phyloP scores from a whole-genome alignment of 495 filamentous ascomycete genomes.

The Aspergillus sclerotioniger region DNA sequence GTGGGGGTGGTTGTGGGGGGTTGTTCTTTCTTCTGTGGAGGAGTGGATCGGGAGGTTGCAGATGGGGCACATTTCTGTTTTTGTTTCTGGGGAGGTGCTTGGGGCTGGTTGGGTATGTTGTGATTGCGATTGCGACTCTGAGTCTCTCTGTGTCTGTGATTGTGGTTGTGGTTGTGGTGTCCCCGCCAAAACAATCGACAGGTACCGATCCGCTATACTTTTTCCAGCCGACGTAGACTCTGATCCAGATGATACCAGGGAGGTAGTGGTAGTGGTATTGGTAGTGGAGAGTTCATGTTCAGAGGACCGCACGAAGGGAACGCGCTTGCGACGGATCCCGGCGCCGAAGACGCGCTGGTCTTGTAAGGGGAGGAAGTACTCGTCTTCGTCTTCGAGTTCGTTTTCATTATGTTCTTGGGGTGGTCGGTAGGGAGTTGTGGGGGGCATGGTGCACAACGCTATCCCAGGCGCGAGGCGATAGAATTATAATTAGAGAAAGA shows the following conservation, averaged over 20 bases:
- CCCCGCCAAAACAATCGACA: conserved; percentile 65
- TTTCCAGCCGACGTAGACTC: conserved; percentile 22
- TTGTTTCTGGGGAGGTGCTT: background rate
- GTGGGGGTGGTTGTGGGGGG: conserved; percentile 43
- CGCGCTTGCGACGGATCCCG: conserved; percentile 70
- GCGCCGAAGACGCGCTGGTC: conserved; percentile 76
- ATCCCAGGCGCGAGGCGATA: background rate
- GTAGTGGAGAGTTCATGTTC: conserved; percentile 45
- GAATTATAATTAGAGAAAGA: background rate
- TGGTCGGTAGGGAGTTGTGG: conserved; percentile 6
- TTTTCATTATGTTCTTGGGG: no score
- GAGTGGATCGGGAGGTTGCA: conserved; percentile 55
- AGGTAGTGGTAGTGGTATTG: conserved; percentile 20
- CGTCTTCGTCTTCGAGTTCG: conserved; percentile 44
- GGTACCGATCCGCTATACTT: conserved; percentile 65
- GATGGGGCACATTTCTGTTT: conserved; percentile 47
- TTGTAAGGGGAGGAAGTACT: conserved; percentile 66
- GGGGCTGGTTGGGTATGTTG: background rate
- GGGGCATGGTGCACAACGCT: conserved; percentile 7
- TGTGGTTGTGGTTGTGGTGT: conserved; percentile 18
- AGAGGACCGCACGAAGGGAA: conserved; percentile 77
- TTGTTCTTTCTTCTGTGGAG: no score
- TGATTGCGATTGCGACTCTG: background rate
- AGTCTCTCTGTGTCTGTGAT: background rate
- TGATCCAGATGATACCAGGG: conserved; percentile 27